Evolutionary conservation across 2,329 filamentous ascomycete genomes (phyloP).

Genomic region (Nemania serpens): DNA sequence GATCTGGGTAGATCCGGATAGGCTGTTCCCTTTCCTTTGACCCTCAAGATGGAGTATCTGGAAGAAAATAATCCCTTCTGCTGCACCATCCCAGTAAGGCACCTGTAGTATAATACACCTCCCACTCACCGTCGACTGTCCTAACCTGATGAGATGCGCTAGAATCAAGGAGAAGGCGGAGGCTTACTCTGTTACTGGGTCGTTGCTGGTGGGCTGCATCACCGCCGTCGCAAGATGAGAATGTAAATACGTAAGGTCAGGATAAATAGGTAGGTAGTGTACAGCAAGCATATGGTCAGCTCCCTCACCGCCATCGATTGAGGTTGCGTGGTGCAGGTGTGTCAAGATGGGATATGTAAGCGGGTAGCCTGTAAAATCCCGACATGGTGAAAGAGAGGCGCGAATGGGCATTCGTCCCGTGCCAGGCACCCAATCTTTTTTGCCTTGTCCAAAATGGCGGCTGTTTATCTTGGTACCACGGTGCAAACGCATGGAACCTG

Average conservation of each 20-base stretch:
- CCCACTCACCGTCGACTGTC: no score
- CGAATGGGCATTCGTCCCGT: slow-evolving; percentile 18
- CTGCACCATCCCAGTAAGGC: no score
- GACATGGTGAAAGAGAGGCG: slow-evolving; percentile 8
- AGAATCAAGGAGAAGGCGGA: slow-evolving; percentile 19
- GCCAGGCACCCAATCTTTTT: slow-evolving; percentile 2
- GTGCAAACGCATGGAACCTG: slow-evolving; percentile 19
- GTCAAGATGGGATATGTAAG: slow-evolving; percentile 1
- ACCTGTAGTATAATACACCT: no score
- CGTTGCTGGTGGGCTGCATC: slow-evolving; percentile 17
- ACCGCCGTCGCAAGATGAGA: slow-evolving; percentile 16
- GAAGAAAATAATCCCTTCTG: no score
- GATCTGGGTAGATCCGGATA: slow-evolving; percentile 30
- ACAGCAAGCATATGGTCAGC: slow-evolving; percentile 12
- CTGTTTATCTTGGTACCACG: slow-evolving; percentile 20
- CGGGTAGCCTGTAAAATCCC: slow-evolving; percentile 5
- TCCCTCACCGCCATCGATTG: slow-evolving; percentile 20
- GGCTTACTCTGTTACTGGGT: slow-evolving; percentile 14
- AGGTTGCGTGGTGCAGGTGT: not conserved
- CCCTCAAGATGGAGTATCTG: not conserved
- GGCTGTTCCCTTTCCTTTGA: not conserved
- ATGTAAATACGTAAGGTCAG: not conserved
- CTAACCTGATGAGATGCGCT: slow-evolving; percentile 10
- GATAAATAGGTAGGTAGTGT: slow-evolving; percentile 2
- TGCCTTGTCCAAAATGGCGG: not conserved